Conservation (phyloP, 805 yeast species). For the Naumovozyma dairenensis region DNA sequence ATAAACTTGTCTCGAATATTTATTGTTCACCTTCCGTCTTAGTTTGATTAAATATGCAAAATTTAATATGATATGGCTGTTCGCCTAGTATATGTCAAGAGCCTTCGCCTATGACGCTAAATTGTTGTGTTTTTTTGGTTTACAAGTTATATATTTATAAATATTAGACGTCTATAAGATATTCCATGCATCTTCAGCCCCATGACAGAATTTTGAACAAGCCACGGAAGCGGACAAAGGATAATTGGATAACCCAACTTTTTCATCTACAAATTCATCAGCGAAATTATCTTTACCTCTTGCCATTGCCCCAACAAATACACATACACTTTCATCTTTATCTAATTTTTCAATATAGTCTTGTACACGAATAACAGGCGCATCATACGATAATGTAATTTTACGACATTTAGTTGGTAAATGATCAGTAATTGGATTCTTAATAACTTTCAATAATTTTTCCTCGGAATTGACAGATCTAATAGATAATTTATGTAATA, state of each 20-base stretch:
- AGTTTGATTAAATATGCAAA: too few relatives aligned
- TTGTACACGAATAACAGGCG: conserved; percentile 77
- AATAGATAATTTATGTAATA: conserved; percentile 83
- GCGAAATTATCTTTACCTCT: conserved; percentile 96
- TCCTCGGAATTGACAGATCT: conserved; percentile 94
- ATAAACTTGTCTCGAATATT: too few relatives aligned
- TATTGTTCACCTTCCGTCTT: too few relatives aligned
- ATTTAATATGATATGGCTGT: too few relatives aligned
- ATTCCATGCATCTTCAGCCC: conserved; percentile 97
- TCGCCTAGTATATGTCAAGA: too few relatives aligned
- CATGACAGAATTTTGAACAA: conserved; percentile 95
- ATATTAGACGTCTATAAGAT: conserved; percentile 42
- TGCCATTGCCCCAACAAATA: conserved; percentile 98
- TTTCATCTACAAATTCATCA: conserved; percentile 93
- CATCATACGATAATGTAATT: conserved; percentile 85
- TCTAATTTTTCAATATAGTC: conserved; percentile 74
- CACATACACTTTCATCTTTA: conserved; percentile 89
- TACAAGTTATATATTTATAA: too few relatives aligned
- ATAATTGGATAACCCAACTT: conserved; percentile 89
- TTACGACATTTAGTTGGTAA: conserved; percentile 93
- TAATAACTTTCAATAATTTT: conserved; percentile 83
- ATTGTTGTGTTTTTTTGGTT: too few relatives aligned
- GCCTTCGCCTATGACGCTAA: too few relatives aligned
- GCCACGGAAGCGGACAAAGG: conserved; percentile 97
- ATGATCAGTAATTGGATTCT: conserved; percentile 95